Conservation (phyloP, 345 rosid genomes). For the Eucalyptus coolabah region DNA sequence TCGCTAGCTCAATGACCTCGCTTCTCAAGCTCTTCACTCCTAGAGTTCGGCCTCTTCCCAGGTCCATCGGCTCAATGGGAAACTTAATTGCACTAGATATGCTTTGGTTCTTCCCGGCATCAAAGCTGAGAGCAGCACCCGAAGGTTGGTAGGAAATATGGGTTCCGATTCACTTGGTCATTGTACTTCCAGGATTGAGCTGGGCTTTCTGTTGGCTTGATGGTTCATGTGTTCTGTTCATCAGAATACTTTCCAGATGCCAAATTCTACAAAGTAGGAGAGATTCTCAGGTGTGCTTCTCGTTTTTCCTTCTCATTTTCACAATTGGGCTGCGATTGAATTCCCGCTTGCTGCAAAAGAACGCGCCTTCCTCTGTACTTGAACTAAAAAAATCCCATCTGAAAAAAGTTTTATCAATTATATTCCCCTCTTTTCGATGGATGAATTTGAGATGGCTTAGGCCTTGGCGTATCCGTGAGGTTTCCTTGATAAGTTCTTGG, state of each 20-base stretch:
- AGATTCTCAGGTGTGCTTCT: conserved; percentile 43
- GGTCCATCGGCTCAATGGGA: conserved; percentile 2
- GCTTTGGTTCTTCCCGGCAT: conserved; percentile 12
- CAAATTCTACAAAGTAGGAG: conserved; percentile 76
- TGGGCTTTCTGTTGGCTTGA: neutral
- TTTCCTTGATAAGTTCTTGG: conserved; percentile 56
- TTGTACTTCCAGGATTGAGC: neutral
- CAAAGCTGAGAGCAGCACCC: conserved; percentile 11
- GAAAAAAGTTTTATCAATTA: neutral
- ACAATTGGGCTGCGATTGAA: neutral
- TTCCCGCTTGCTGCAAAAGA: neutral
- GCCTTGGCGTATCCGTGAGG: conserved; percentile 71
- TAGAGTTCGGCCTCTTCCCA: neutral
- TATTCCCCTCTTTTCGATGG: neutral
- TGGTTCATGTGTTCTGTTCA: neutral
- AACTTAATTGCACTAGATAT: conserved; percentile 5
- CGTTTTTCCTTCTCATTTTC: neutral
- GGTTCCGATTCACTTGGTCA: too few species aligned
- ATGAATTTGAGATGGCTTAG: conserved; percentile 20
- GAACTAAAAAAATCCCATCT: too few species aligned
- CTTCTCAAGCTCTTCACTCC: conserved; percentile 14
- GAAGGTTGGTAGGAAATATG: neutral
- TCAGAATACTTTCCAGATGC: conserved; percentile 51
- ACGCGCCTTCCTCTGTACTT: neutral
- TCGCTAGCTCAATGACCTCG: neutral